Conservation (phyloP, 2,329 filamentous ascomycete genomes). For the Cladophialophora psammophila region DNA sequence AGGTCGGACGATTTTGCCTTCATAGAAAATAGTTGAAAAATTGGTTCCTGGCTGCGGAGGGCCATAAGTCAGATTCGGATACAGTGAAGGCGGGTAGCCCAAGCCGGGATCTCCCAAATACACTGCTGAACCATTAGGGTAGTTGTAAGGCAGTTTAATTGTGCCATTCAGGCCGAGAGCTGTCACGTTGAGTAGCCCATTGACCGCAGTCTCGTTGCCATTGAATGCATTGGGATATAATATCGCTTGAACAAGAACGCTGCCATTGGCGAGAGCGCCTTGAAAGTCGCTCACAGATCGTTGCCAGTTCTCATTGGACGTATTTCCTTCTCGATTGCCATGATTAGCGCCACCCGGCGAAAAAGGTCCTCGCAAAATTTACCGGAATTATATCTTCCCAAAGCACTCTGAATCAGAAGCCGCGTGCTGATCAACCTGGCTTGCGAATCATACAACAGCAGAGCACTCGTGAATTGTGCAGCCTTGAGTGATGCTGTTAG, state of each 20-base stretch:
- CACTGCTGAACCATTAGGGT: constrained; percentile 64
- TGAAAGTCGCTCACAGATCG: constrained; percentile 69
- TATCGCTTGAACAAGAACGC: constrained; percentile 72
- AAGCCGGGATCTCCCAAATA: constrained; percentile 66
- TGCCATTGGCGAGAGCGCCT: constrained; percentile 70
- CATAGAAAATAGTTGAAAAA: constrained; percentile 50
- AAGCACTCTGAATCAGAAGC: constrained; percentile 60
- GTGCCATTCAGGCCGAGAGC: constrained; percentile 51
- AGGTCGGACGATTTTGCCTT: constrained; percentile 45
- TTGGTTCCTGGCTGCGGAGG: constrained; percentile 38
- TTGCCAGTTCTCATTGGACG: constrained; percentile 66
- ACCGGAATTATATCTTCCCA: constrained; percentile 58
- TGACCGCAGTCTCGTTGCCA: constrained; percentile 50
- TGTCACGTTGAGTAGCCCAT: constrained; percentile 71
- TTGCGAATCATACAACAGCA: constrained; percentile 79
- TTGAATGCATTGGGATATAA: constrained; percentile 74
- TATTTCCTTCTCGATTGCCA: constrained; percentile 55
- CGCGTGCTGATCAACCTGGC: constrained; percentile 74
- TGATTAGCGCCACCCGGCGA: background rate
- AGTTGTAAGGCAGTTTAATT: constrained; percentile 68
- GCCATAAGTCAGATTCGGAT: constrained; percentile 77
- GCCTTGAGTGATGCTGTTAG: constrained; percentile 88
- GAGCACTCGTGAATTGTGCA: constrained; percentile 77
- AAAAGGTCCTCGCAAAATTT: constrained; percentile 4
- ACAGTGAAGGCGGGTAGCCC: constrained; percentile 77